Evolutionary conservation across 2,329 filamentous ascomycete species (phyloP).

Genomic region (Neonectria ditissima): DNA sequence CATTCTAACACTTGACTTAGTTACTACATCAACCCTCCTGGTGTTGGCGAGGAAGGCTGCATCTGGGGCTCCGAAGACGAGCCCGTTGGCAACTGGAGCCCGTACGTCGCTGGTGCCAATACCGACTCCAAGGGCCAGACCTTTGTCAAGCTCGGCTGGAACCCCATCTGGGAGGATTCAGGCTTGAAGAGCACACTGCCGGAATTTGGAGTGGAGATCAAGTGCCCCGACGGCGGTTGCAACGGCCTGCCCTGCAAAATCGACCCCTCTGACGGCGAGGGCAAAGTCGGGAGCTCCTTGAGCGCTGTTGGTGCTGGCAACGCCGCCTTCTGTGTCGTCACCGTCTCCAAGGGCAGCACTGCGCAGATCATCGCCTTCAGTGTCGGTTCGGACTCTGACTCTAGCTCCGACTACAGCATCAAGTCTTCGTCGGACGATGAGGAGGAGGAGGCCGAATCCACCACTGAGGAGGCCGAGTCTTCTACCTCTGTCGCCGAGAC

Average conservation of each 20-base stretch:
- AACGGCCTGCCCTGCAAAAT: constrained; percentile 81
- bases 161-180: constrained; percentile 76
- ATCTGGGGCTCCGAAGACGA: constrained; percentile 75
- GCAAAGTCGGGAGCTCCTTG: constrained; percentile 68
- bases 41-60: constrained; percentile 72
- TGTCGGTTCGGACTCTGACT: constrained; percentile 50
- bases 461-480: constrained; percentile 24
- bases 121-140: constrained; percentile 73
- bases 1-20: constrained; percentile 56
- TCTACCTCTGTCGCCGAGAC: constrained; percentile 24
- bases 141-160: constrained; percentile 81
- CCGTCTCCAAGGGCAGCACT: constrained; percentile 73
- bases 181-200: constrained; percentile 68
- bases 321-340: constrained; percentile 80
- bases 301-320: constrained; percentile 72
- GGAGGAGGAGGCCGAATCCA: constrained; percentile 41
- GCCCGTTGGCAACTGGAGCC: constrained; percentile 80
- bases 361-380: constrained; percentile 76
- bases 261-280: constrained; percentile 68
- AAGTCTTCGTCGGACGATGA: constrained; percentile 34
- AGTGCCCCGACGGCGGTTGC: constrained; percentile 74
- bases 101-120: constrained; percentile 82
- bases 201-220: constrained; percentile 75
- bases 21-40: constrained; percentile 84
- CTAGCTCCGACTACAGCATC: constrained; percentile 19